Conservation (phyloP, 495 filamentous ascomycete species). For the Trichoderma orchidacearum region DNA sequence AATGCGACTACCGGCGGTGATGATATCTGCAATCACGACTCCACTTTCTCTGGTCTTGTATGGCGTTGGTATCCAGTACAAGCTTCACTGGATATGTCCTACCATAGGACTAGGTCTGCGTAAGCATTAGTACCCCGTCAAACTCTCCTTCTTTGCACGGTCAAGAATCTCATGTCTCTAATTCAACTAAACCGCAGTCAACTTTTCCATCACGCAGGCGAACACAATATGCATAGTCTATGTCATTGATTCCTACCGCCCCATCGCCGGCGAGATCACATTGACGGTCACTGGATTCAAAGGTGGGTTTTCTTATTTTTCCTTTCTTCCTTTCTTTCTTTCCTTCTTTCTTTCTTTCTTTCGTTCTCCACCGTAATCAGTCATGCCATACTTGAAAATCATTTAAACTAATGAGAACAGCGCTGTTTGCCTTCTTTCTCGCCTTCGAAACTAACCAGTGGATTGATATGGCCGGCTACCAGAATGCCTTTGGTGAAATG, state of each 20-base stretch:
- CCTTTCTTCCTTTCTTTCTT: too few relatives aligned
- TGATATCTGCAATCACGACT: constrained; percentile 25
- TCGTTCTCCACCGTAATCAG: too few relatives aligned
- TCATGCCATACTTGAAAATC: too few relatives aligned
- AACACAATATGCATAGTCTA: constrained; percentile 41
- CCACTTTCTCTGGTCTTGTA: constrained; percentile 35
- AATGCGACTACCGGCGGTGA: constrained; percentile 37
- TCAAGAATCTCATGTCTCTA: not conserved
- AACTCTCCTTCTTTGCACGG: not conserved
- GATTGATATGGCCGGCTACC: constrained; percentile 36
- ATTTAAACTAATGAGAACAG: constrained; percentile 8
- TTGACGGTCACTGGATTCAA: constrained; percentile 40
- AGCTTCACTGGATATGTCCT: constrained; percentile 40
- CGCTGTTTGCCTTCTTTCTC: constrained; percentile 42
- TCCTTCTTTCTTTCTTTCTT: too few relatives aligned
- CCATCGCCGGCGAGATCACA: constrained; percentile 37
- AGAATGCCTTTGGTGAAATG: constrained; percentile 38
- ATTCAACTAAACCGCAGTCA: constrained; percentile 15
- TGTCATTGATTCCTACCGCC: constrained; percentile 40
- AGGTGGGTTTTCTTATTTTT: constrained; percentile 14
- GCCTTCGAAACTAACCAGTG: constrained; percentile 47
- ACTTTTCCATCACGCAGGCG: constrained; percentile 36
- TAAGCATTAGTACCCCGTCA: constrained; percentile 7
- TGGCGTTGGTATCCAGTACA: constrained; percentile 34
- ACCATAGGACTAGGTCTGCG: constrained; percentile 34